A percentile compares a stretch with the other conserved stretches of the same genome.
Evolutionary conservation across 1,284 basidiomycete species (phyloP).

Genomic region (Malassezia brasiliensis): DNA sequence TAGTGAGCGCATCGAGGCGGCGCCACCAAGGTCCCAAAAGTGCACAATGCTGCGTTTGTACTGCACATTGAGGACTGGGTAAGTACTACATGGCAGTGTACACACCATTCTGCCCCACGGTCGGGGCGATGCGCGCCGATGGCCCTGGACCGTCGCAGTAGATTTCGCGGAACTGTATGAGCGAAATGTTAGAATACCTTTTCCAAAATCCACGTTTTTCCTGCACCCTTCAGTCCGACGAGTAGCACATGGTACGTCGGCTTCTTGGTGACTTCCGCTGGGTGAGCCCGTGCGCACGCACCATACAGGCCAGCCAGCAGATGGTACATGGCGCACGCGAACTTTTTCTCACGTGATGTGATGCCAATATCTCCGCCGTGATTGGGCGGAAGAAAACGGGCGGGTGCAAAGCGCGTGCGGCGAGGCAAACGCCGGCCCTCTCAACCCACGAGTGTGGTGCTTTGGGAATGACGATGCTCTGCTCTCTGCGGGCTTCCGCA

Average conservation of each 20-base stretch:
- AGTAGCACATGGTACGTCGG: constrained; percentile 27
- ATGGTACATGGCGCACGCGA: constrained; percentile 16
- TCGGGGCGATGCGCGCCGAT: constrained; percentile 23
- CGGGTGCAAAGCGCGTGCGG: neutral
- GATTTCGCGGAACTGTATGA: constrained; percentile 6
- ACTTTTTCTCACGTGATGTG: constrained; percentile 8
- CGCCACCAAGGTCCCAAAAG: constrained; percentile 36
- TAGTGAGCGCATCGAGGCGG: constrained; percentile 24
- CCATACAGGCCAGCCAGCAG: constrained; percentile 16
- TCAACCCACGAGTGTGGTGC: neutral
- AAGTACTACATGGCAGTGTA: neutral
- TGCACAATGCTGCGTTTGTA: constrained; percentile 22
- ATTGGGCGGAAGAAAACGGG: constrained; percentile 18
- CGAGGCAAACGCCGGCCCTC: neutral
- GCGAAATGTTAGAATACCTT: constrained; percentile 5
- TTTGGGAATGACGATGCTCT: constrained; percentile 15
- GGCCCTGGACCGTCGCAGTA: constrained; percentile 8
- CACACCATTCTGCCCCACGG: constrained; percentile 30
- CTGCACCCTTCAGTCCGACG: constrained; percentile 25
- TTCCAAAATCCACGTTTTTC: constrained; percentile 33
- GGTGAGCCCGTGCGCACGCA: constrained; percentile 1
- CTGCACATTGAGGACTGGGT: constrained; percentile 22
- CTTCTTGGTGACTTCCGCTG: constrained; percentile 28
- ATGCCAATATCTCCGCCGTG: constrained; percentile 2
- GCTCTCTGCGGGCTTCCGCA: constrained; percentile 14